Base-by-base conservation (phyloP, 1,139 yeast genomes). In the Nakaseomyces nivariensis region DNA sequence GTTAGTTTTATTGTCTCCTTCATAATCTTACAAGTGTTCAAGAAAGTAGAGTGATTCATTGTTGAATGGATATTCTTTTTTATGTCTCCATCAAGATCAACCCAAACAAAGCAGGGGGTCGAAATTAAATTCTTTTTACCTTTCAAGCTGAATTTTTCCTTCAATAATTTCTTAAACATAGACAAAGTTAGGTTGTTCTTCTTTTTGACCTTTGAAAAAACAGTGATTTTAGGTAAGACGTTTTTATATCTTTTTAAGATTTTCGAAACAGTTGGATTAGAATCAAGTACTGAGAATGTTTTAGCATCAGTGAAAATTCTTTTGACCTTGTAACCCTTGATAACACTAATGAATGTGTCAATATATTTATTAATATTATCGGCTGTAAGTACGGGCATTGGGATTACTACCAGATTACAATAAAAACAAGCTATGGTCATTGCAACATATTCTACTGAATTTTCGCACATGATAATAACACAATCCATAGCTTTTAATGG, bases 1-100 rank as follows among this genome's bases (percentile, higher is more conserved):
- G 82, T 77, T 70, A 92, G 73, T 57, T 87, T 92, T 60, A 96
- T 86, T 0, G 97, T 90, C 63, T 92, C 97, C 59, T 92, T 92
- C 61, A 89, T 79, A 11, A 87, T 85, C 60, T 90, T 88, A 65
- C 97, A 89, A 66, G 87, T 78, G 0, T 89, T 83, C 61, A 92
- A 68, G 11, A 92, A 72, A 44, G 79, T 76, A 41, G 74, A 72
- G 62, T 86, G 95, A 37, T 79, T 73, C 66, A 63, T 58, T 4
- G 58, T 52, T 10, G 54, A 68, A 49, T 55, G 66, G 48, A 53
- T 50, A 40, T 64, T 59, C 22, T 56, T 55, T 4, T 49, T 50
- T 8, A 53, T 45, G 48, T 62, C 64, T 43, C 52, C 50, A 24
- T 59, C 61, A 17, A 56, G 50, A 38, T 67, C 56, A 4, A 72